phyloP scores from a whole-genome alignment of 192 early-diverging fungal species.

The Podila clonocystis region DNA sequence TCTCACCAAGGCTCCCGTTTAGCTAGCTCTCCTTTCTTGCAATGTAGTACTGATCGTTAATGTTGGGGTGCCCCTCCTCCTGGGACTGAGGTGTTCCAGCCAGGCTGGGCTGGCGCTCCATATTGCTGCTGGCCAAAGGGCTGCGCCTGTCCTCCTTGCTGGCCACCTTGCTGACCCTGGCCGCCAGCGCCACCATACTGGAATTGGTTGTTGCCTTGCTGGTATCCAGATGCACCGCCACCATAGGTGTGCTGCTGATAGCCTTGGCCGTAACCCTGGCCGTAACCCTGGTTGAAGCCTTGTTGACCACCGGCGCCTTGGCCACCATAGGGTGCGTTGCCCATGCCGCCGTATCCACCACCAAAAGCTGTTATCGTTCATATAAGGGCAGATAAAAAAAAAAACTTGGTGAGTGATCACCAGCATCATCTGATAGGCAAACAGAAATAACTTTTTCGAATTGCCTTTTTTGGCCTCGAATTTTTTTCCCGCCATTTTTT shows the following conservation, averaged over 20 bases:
- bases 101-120: slow-evolving; percentile 2
- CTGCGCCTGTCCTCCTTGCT: neutral
- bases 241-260: slow-evolving; percentile 18
- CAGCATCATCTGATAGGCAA: slow-evolving; percentile 1
- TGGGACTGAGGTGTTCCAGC: slow-evolving; percentile 9
- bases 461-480: neutral
- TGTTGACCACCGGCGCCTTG: slow-evolving; percentile 13
- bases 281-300: slow-evolving; percentile 24
- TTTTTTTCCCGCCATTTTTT: slow-evolving; percentile 38
- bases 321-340: slow-evolving; percentile 24
- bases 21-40: no score
- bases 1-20: no score
- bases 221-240: slow-evolving; percentile 3
- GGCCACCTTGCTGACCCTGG: slow-evolving; percentile 8
- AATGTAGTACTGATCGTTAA: neutral
- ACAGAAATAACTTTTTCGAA: neutral
- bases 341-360: slow-evolving; percentile 23
- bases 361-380: slow-evolving; percentile 18
- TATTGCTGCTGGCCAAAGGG: slow-evolving; percentile 12
- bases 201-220: slow-evolving; percentile 20
- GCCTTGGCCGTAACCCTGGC: slow-evolving; percentile 4
- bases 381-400: neutral
- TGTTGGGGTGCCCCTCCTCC: slow-evolving; percentile 11
- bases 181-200: slow-evolving; percentile 8
- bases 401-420: neutral